These are phyloP conservation scores for Fusarium sublunatum DNA, from an alignment of 2,329 filamentous ascomycete species.

Conservation along the genomic window DNA sequence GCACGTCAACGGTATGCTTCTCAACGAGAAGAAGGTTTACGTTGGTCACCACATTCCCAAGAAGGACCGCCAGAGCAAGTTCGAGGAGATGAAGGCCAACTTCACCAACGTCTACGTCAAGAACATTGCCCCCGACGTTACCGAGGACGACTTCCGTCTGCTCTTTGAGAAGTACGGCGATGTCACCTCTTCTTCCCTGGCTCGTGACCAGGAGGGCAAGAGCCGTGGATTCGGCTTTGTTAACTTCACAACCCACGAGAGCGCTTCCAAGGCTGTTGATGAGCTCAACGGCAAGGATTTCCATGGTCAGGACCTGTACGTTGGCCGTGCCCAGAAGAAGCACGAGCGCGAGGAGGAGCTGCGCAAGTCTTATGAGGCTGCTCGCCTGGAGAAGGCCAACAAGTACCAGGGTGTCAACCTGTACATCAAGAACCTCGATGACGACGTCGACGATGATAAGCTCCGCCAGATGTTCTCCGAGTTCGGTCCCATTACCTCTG, in stretches of 20 bases:
- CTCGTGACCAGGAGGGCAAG: constrained; percentile 89
- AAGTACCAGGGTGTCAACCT: constrained; percentile 99
- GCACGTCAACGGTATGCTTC: constrained; percentile 98
- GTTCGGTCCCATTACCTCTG: constrained; percentile 95
- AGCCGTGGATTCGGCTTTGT: constrained; percentile 96
- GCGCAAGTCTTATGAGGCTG: constrained; percentile 97
- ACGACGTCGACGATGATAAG: constrained; percentile 98
- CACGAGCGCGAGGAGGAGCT: constrained; percentile 99
- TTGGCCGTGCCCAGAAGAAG: constrained; percentile 99
- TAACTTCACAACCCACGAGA: constrained; percentile 93
- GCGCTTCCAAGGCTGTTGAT: constrained; percentile 86
- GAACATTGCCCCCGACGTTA: constrained; percentile 88
- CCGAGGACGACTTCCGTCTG: constrained; percentile 92
- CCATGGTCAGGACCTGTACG: constrained; percentile 94
- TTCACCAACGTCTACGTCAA: constrained; percentile 99
- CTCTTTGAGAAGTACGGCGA: constrained; percentile 93
- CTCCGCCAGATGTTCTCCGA: constrained; percentile 91
- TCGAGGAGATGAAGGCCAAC: constrained; percentile 99
- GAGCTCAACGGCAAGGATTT: constrained; percentile 92
- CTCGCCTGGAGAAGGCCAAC: constrained; percentile 96
- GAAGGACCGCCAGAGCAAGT: constrained; percentile 99
- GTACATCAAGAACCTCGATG: constrained; percentile 98
- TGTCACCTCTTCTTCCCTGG: constrained; percentile 94
- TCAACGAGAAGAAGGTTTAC: constrained; percentile 99
- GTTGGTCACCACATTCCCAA: constrained; percentile 99